A percentile compares a stretch with the other conserved stretches of the same genome.
Conservation (phyloP, 2,329 filamentous ascomycete species). For the Elsinoe fawcettii region DNA sequence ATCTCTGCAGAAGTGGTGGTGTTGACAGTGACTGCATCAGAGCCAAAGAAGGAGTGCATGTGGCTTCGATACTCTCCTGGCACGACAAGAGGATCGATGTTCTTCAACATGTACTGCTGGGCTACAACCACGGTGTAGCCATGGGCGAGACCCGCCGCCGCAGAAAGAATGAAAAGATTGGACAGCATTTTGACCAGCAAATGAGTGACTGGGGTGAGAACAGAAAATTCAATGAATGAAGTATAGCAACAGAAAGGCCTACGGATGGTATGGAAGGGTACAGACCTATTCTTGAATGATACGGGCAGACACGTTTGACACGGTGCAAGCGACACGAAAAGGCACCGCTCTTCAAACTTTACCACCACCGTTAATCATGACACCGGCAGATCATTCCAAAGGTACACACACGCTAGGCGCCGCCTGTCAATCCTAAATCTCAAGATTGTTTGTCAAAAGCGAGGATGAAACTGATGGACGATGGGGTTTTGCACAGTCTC, state of each 20-base stretch:
- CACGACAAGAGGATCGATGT: constrained; percentile 39
- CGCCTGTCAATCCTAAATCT: neutral
- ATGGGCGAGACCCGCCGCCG: constrained; percentile 24
- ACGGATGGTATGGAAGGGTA: neutral
- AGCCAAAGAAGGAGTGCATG: constrained; percentile 41
- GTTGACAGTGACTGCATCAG: constrained; percentile 35
- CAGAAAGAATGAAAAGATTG: neutral
- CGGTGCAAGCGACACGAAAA: neutral
- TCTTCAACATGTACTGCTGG: constrained; percentile 36
- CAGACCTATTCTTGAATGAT: neutral
- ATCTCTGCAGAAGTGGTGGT: constrained; percentile 34
- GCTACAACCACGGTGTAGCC: constrained; percentile 31
- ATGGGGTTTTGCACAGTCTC: neutral
- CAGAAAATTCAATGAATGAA: neutral
- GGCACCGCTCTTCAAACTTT: neutral
- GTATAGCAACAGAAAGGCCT: neutral
- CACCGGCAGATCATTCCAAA: neutral
- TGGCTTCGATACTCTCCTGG: constrained; percentile 37
- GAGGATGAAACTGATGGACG: neutral
- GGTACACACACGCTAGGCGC: neutral
- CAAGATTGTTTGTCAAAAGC: neutral
- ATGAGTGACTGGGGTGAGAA: constrained; percentile 6
- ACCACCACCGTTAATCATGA: neutral
- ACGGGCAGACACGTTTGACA: neutral
- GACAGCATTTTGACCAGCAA: constrained; percentile 6